Evolutionary conservation across 768 basidiomycete species (phyloP).

Genomic region (Kwoniella sp.): DNA sequence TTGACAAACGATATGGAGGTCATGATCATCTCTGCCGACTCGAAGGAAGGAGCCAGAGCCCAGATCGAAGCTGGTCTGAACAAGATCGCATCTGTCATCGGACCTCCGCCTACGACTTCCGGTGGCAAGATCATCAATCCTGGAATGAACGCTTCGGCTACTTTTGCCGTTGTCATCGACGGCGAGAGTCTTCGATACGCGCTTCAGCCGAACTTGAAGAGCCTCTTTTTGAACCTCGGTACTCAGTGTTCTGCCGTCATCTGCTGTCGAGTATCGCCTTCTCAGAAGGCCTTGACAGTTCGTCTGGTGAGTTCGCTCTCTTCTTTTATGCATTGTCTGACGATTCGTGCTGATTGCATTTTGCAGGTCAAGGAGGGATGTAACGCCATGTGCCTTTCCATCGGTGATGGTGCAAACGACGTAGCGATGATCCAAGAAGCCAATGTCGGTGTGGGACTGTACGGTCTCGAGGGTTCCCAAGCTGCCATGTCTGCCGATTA

Average conservation of each 20-base stretch:
- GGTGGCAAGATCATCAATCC: constrained; percentile 19
- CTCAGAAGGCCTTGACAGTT: constrained; percentile 96
- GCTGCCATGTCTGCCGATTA: constrained; percentile 99
- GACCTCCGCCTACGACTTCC: constrained; percentile 61
- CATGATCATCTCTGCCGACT: constrained; percentile 91
- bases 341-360: constrained; percentile 10
- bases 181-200: constrained; percentile 88
- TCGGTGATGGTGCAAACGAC: constrained; percentile 94
- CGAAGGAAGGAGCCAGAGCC: constrained; percentile 69
- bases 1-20: constrained; percentile 93
- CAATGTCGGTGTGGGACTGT: constrained; percentile 92
- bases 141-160: constrained; percentile 56
- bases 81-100: constrained; percentile 85
- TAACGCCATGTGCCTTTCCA: constrained; percentile 92
- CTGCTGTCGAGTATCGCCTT: constrained; percentile 95
- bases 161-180: constrained; percentile 94
- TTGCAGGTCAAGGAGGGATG: constrained; percentile 87
- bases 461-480: constrained; percentile 93
- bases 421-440: constrained; percentile 99
- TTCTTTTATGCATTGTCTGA: not conserved
- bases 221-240: constrained; percentile 83
- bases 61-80: constrained; percentile 92
- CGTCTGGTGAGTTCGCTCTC: constrained; percentile 66
- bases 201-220: constrained; percentile 72
- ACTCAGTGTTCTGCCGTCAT: constrained; percentile 98